Evolutionary conservation across 257 asterid genomes (phyloP), one percentile per base, ranked within the genome.

Genomic region (Rauvolfia tetraphylla): DNA sequence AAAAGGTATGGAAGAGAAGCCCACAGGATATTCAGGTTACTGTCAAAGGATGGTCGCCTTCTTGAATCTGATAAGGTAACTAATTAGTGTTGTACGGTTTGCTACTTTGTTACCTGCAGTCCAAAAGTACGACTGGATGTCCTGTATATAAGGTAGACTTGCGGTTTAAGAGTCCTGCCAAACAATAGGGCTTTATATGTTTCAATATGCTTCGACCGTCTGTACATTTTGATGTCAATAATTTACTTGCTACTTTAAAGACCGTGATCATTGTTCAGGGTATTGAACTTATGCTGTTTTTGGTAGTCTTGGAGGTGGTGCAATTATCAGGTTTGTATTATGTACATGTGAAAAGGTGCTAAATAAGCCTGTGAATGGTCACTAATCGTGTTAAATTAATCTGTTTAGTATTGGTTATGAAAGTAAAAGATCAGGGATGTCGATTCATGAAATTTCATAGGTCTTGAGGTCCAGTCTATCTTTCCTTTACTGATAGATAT

Each of bases 1-100:
- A 93, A 79, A 86, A 90, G 98, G 81, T 87, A 91, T 73, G 99
- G 99, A 76, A 83, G 70, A 83, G 96, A 93, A 76, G 97, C 97
- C 56, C 91, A 84, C 84, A 86, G 93, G 86, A 90, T 93, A 76
- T 95, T 91, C 88, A 90, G 98, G 89, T 81, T 88, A 71, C 78
- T 95, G 63, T 82, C 90, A 8, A 87, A 85, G 84, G 79, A 85
- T 48, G 90, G 81, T 73, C 86, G 80, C 63, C 81, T 87, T 72
- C 74, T 86, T 71, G 95, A 88, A 83, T 87, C 90, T 33, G 96
- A 90, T 73, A 91, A 90, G 99, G 99, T 94, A 87, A 80, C 68
- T 54, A 62, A n/a, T 48, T 49, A 25, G 33, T 42, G 8, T 61
- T 44, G 49, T 27, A 49, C 34, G 41, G 33, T 61, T 42, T 65